Base-by-base conservation (phyloP, 1,139 yeast species). In the Debaryomycetaceae sp. region DNA sequence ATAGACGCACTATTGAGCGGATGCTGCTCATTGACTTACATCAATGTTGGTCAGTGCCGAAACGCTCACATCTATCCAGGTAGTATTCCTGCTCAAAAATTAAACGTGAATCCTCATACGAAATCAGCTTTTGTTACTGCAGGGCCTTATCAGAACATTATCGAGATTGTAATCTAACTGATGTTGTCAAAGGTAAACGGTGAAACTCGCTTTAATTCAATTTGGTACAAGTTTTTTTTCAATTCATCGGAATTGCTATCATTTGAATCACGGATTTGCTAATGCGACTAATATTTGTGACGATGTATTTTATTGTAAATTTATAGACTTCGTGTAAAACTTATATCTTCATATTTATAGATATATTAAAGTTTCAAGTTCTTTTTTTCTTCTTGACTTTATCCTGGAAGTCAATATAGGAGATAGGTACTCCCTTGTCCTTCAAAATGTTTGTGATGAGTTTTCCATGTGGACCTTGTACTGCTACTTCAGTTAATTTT, bases 381-480 rank as follows among this genome's bases (percentile, higher is more conserved):
- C 62, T 69, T 60, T 70, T 81, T 61, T 75, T 80, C 59, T 78
- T 67, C 52, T 83, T 85, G 24, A 80, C 68, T 55, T 82, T 85
- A 56, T 87, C 89, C 45, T 77, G 83, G 48, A 81, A 78, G 34
- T 77, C 76, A 24, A 88, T 82, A 80, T 84, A 86, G n/a, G 73
- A 62, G 2, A 75, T 62, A 23, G 87, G 84, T 17, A 93, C 66
- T 0, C 97, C 97, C 49, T 82, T 76, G n/a, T 63, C 66, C 31
- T 75, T 76, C 47, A 91, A 68, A 35, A 84, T 61, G 4, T 81
- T 83, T 17, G 74, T 68, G 11, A 87, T 80, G 1, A 78, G 64
- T 42, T 78, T 76, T 13, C 84, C 83, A 59, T 93, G 98, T 2
- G 95, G 88, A 0, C 99, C 99, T 64, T 93, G 98, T 2, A 93